These are phyloP conservation scores for Urochloa ruziziensis DNA, from an alignment of 176 grass and related monocot species.

Conservation along the genomic window DNA sequence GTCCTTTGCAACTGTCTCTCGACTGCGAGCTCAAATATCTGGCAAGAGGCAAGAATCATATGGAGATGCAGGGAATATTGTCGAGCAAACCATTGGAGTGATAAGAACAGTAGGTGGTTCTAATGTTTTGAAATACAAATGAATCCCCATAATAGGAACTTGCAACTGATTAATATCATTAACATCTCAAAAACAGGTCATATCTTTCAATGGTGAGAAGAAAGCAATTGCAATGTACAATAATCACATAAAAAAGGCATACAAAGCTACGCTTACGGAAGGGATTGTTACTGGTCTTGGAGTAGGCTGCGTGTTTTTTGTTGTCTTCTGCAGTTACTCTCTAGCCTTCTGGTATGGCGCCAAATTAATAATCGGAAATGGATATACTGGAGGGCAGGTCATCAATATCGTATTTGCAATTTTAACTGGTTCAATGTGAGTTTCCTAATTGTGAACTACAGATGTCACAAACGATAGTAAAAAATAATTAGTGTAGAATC, in stretches of 20 bases:
- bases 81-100: slow-evolving; percentile 72
- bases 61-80: slow-evolving; percentile 61
- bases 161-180: neutral
- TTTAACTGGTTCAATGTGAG: slow-evolving; percentile 61
- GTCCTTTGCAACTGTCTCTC: slow-evolving; percentile 56
- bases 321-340: slow-evolving; percentile 60
- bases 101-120: slow-evolving; percentile 75
- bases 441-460: neutral
- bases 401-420: slow-evolving; percentile 62
- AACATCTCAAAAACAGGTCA: slow-evolving; percentile 50
- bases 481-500: neutral
- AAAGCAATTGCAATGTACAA: slow-evolving; percentile 58
- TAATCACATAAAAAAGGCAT: slow-evolving; percentile 54
- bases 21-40: slow-evolving; percentile 53
- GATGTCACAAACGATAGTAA: neutral
- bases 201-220: slow-evolving; percentile 72
- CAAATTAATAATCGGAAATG: slow-evolving; percentile 59
- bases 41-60: slow-evolving; percentile 60
- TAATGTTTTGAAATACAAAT: slow-evolving; percentile 21
- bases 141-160: neutral
- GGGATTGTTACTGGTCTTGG: slow-evolving; percentile 60
- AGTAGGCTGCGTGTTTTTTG: slow-evolving; percentile 41
- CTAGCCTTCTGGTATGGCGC: slow-evolving; percentile 69
- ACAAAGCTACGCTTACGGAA: slow-evolving; percentile 57
- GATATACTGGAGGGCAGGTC: slow-evolving; percentile 64